phyloP scores from a whole-genome alignment of 1,284 basidiomycete genomes.

The Heliocybe sulcata region DNA sequence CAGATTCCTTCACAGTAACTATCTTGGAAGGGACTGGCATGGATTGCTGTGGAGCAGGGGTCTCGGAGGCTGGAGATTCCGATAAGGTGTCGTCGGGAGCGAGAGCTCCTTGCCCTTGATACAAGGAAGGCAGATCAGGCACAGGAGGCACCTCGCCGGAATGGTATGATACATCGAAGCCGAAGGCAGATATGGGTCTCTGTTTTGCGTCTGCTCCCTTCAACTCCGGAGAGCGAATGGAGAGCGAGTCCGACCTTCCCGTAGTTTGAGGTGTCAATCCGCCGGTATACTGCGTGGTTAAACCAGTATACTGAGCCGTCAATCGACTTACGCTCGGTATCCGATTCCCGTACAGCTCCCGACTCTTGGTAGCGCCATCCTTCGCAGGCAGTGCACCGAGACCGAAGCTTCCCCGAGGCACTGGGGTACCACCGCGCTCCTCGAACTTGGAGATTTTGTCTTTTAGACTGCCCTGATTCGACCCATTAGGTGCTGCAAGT shows the following conservation, averaged over 20 bases:
- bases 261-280: background rate
- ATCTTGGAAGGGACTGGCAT: background rate
- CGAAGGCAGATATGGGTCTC: background rate
- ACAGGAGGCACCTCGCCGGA: background rate
- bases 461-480: slow-evolving; percentile 34
- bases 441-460: slow-evolving; percentile 77
- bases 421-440: slow-evolving; percentile 64
- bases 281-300: background rate
- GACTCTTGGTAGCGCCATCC: slow-evolving; percentile 39
- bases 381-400: slow-evolving; percentile 52
- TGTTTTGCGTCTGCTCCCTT: background rate
- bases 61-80: background rate
- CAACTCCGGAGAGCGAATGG: background rate
- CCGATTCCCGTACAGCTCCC: slow-evolving; percentile 68
- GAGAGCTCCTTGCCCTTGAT: background rate
- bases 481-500: slow-evolving; percentile 17
- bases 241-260: background rate
- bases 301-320: background rate
- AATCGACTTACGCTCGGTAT: slow-evolving; percentile 34
- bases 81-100: background rate
- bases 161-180: background rate
- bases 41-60: background rate
- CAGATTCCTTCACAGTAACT: background rate
- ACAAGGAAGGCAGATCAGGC: background rate
- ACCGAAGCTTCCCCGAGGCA: slow-evolving; percentile 67